Evolutionary conservation across 2,329 filamentous ascomycete species (phyloP), one percentile per base, ranked within the genome.

Genomic region (Fusarium chuoi): DNA sequence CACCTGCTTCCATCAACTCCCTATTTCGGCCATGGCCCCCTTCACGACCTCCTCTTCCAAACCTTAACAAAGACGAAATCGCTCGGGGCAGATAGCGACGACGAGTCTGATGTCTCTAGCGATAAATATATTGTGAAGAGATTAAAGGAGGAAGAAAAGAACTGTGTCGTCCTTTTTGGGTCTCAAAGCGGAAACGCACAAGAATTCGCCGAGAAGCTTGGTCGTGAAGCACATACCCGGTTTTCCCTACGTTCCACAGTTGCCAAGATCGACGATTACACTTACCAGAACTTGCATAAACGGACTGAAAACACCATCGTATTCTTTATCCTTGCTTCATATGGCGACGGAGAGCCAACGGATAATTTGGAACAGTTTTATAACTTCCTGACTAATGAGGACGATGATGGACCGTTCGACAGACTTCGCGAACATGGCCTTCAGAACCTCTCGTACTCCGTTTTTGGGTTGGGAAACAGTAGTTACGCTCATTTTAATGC

Each of bases 311-410:
- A 20, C 12, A 26, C 22, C 0, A 26, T 36, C 0, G 17, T 36
- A 0, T 35, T 52, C n/a, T 0, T 52, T 2, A 11, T 52, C 6
- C 22, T 52, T 0, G 33, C 48, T 0, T 52, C 48, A 0, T 52
- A 52, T 15, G 48, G 48, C 0, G 48, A 52, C 7, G 48, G 48
- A 11, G 48, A 52, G 22, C 48, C 48, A 0, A 52, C 48, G 1
- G n/a, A 52, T 3, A 52, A 52, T 7, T n/a, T 33, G 10, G 46
- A 49, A 6, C 28, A 49, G 9, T 49, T 49, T 33, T 49, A 33
- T 5, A 49, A n/a, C 7, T n/a, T 49, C 10, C 9, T 49, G 7
- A 49, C 0, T 1, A 2, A n/a, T 5, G 28, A 49, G 22, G 28
- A 49, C 15, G 28, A 33, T 13, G 22, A 49, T 18, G 46, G 28